Evolutionary conservation across 2,329 filamentous ascomycete genomes (phyloP).

Genomic region (Diaporthe eres): DNA sequence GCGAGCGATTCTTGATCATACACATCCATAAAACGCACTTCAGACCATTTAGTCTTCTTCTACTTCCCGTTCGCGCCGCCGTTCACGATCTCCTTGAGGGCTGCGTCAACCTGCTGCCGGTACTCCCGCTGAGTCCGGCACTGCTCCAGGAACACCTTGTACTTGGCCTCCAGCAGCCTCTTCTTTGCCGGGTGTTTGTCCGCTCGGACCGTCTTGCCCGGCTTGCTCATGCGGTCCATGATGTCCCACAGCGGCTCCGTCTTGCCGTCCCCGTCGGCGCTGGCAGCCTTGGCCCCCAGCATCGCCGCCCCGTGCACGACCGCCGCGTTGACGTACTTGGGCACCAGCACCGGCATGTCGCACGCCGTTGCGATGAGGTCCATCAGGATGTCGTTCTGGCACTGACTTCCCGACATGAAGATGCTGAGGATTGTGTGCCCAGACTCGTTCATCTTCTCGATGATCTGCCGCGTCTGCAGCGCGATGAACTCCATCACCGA

Average conservation of each 20-base stretch:
- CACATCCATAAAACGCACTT: not conserved
- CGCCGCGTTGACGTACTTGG: slow-evolving; percentile 92
- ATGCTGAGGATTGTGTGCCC: slow-evolving; percentile 92
- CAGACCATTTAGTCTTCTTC: not conserved
- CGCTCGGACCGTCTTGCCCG: slow-evolving; percentile 86
- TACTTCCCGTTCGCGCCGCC: slow-evolving; percentile 47
- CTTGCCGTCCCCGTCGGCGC: slow-evolving; percentile 80
- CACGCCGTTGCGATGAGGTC: slow-evolving; percentile 91
- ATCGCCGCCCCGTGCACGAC: slow-evolving; percentile 99
- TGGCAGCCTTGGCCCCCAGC: slow-evolving; percentile 97
- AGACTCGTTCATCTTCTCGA: slow-evolving; percentile 91
- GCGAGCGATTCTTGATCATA: not conserved
- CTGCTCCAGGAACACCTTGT: slow-evolving; percentile 95
- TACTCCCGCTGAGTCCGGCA: slow-evolving; percentile 88
- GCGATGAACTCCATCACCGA: slow-evolving; percentile 98
- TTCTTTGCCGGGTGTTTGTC: slow-evolving; percentile 80
- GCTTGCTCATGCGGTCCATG: slow-evolving; percentile 98
- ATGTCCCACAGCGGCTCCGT: slow-evolving; percentile 94
- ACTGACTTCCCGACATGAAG: slow-evolving; percentile 99
- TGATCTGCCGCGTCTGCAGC: slow-evolving; percentile 94
- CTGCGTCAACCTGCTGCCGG: slow-evolving; percentile 81
- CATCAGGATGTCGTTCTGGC: slow-evolving; percentile 95
- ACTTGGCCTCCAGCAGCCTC: slow-evolving; percentile 87
- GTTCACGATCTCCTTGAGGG: slow-evolving; percentile 52
- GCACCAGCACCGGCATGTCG: slow-evolving; percentile 92